Evolutionary conservation across 805 yeast species (phyloP), one percentile per base, ranked within the genome.

Genomic region (Teunomyces kruisii): DNA sequence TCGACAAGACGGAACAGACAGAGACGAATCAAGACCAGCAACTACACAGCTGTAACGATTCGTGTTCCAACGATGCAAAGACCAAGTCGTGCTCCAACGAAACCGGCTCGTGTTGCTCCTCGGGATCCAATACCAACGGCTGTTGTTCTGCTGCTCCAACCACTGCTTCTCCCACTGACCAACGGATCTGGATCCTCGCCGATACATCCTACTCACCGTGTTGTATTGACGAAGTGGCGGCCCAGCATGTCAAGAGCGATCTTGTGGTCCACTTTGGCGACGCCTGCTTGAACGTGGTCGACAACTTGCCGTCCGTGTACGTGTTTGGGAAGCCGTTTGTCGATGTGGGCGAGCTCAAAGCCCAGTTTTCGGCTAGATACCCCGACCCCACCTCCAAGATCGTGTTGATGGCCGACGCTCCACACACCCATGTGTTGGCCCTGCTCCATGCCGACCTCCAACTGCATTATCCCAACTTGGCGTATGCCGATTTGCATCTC

Each of bases 221-320:
- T 64, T 94, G 99, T 67, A 85, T 92, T 9, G 99, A 94, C 63
- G 97, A 91, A 58, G 95, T 92, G 22, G 98, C 99, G 0, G 96
- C 97, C 0, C 91, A 87, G 58, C 99, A 94, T 63, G 95, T 92
- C 12, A 60, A 70, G 6, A 90, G 94, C 6, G 96, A 92, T 51
- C 66, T 86, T 4, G 88, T 94, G 24, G 81, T 91, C 1, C 99
- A 94, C 65, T 88, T 91, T 64, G 99, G 99, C 2, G 96, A 89
- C 59, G 92, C 98, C 0, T 94, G 99, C 64, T 65, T 94, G 58
- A 90, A 86, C 54, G 86, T 90, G 0, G 82, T 88, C 5, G 81
- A 79, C 37, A 79, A 80, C 36, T 60, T 88, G n/a, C 82, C 86
- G 0, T 88, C 90, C 0, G 80, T 84, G 0, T 92, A 88, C 58